Base-by-base conservation (phyloP, 495 filamentous ascomycete genomes). In the Pyrenula aspistea region DNA sequence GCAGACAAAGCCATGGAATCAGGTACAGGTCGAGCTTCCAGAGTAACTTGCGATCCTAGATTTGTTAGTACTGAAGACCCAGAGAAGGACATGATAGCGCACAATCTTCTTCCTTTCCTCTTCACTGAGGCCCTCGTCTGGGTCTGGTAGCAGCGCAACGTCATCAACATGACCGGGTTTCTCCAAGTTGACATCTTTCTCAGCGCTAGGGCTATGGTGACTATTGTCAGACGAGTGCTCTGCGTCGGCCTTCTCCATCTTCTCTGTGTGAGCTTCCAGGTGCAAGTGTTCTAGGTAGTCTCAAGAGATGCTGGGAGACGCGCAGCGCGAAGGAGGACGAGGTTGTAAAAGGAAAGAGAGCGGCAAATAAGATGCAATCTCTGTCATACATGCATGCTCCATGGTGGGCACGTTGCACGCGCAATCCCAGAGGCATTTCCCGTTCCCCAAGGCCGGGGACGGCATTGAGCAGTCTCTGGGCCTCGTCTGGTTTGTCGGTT, bases 1-100 rank as follows among this genome's bases (percentile, higher is more conserved):
- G 80, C 24, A 96, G 73, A 64, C 84, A 87, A 21, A 94, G 80
- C 88, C 86, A 91, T 25, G 88, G 88, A 23, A 93, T 84, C 4
- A 92, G 75, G 11, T 73, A 75, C 20, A 83, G 55, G 59, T 92
- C 87, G 3, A 92, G 75, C 64, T 83, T 86, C 75, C 84, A 77
- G 0, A 92, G 61, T 2, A 93, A 74, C 49, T 74, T 74, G 2
- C 80, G 77, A 57, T 89, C 86, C 86, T 89, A 58, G 42, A 21
- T 55, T 12, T 15, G 51, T 15, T 3, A 22, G 22, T 55, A 2
- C 24, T n/a, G n/a, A n/a, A n/a, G n/a, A n/a, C n/a, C n/a, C n/a
- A 56, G 54, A 54, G 12, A 36, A 22, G 1, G 54, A 20, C 2
- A 19, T 21, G 42, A 15, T 20, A 55, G 63, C 81, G 63, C 69